Percentiles rank a stretch among this genome's conserved stretches.
phyloP scores from a whole-genome alignment of 192 early-diverging fungal species.

The Backusella sp. region DNA sequence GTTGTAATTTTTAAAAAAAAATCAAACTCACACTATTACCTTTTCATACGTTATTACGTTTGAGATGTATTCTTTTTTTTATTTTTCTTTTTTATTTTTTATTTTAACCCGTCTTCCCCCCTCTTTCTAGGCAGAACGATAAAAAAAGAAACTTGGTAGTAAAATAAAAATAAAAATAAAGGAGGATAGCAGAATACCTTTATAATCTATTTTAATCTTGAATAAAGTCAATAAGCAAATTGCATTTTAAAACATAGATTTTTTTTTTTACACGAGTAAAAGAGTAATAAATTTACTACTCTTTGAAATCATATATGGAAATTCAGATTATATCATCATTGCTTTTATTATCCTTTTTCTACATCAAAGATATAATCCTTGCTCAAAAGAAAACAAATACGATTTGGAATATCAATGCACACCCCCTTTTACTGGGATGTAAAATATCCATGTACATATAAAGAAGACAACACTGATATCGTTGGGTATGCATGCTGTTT shows the following conservation, averaged over 20 bases:
- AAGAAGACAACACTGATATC: neutral
- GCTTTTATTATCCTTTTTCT: neutral
- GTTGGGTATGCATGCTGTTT: neutral
- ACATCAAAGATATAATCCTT: neutral
- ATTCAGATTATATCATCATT: neutral
- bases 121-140: neutral
- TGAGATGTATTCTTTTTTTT: neutral
- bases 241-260: neutral
- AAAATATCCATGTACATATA: neutral
- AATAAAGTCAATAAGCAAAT: neutral
- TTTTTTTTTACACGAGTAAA: neutral
- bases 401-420: neutral
- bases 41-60: slow-evolving; percentile 1
- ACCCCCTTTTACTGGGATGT: neutral
- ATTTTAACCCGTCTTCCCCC: neutral
- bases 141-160: neutral
- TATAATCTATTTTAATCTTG: slow-evolving; percentile 6
- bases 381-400: neutral
- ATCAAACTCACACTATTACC: neutral
- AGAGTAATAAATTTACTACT: neutral
- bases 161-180: neutral
- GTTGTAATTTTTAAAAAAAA: slow-evolving; percentile 11
- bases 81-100: neutral
- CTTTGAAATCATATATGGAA: neutral
- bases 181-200: neutral